phyloP scores from a whole-genome alignment of 805 yeast genomes.

The Ogataea nakhonphanomensis region DNA sequence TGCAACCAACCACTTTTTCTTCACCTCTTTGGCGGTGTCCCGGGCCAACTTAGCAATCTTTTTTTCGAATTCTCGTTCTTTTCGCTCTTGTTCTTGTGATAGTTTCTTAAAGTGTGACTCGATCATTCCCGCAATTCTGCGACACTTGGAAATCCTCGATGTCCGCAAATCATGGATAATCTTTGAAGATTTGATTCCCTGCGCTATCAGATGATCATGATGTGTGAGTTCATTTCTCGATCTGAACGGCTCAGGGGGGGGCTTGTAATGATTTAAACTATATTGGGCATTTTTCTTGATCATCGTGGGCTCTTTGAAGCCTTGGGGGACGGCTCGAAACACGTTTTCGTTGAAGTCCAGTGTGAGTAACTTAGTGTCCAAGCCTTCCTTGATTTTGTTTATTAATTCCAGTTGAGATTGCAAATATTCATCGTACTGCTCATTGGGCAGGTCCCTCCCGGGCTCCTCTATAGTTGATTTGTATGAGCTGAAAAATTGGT shows the following conservation, averaged over 20 bases:
- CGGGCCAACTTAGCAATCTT: slow-evolving; percentile 70
- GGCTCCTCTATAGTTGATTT: slow-evolving; percentile 52
- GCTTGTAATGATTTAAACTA: slow-evolving; percentile 28
- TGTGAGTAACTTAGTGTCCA: slow-evolving; percentile 40
- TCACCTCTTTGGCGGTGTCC: slow-evolving; percentile 77
- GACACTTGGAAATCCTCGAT: slow-evolving; percentile 62
- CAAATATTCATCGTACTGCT: slow-evolving; percentile 60
- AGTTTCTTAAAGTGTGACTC: slow-evolving; percentile 84
- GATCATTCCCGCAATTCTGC: slow-evolving; percentile 73
- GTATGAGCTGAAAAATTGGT: slow-evolving; percentile 50
- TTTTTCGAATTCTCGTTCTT: slow-evolving; percentile 70
- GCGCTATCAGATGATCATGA: slow-evolving; percentile 72
- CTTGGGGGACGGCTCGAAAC: slow-evolving; percentile 46
- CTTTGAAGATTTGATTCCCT: slow-evolving; percentile 69
- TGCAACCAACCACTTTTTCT: slow-evolving; percentile 87
- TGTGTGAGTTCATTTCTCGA: slow-evolving; percentile 43
- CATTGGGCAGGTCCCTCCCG: slow-evolving; percentile 44
- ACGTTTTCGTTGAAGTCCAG: slow-evolving; percentile 43
- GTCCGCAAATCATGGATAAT: slow-evolving; percentile 63
- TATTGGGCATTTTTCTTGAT: slow-evolving; percentile 31
- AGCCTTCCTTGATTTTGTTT: slow-evolving; percentile 44
- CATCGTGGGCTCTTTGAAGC: slow-evolving; percentile 37
- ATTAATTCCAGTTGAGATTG: slow-evolving; percentile 47
- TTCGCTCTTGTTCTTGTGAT: slow-evolving; percentile 84
- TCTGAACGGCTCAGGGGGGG: slow-evolving; percentile 42